Evolutionary conservation across 768 basidiomycete species (phyloP), one percentile per base, ranked within the genome.

Genomic region (Boletus bicolor): DNA sequence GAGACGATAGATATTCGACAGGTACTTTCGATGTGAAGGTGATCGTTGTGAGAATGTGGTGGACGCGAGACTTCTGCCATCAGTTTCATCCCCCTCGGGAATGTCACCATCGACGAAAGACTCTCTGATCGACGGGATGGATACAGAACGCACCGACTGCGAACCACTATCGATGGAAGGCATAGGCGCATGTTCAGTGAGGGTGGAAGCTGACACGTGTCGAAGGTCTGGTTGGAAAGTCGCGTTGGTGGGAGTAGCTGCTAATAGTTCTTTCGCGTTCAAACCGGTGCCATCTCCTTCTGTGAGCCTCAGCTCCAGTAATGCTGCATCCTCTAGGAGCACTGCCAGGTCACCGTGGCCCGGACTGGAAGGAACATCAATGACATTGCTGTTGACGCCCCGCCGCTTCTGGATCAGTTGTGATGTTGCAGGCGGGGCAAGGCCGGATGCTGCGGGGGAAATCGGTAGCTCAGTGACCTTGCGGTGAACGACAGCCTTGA

Each of bases 401-500:
- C 70, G 70, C 30, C 68, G 70, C 54, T 73, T 73, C 38, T 47
- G 60, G 28, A 30, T 35, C 8, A 60, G 15, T 47, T 70, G 72
- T 30, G 74, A 72, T 9, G 71, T 66, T 44, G 62, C 62, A 11
- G 62, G 48, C 9, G 61, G 54, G 8, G 56, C 57, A 34, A 65
- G 68, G 54, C 0, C 44, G 44, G 51, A 51, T 6, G 56, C 28
- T 24, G 52, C 34, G 1, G 75, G 52, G 10, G 64, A 19, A 30
- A 63, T 52, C 19, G 65, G 44, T 2, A 55, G 45, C 49, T 83
- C 82, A 5, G 75, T 72, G 28, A 81, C 75, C 62, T 80, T 84
- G 56, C 76, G 69, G 59, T 85, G 84, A 39, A 86, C 84, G 15
- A 84, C 79, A 26, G 84, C 82, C 46, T 72, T 76, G 69, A 85